A percentile compares a stretch with the other conserved stretches of the same genome.
phyloP scores from a whole-genome alignment of 768 basidiomycete species.

The Symmetrospora coprosmae region DNA sequence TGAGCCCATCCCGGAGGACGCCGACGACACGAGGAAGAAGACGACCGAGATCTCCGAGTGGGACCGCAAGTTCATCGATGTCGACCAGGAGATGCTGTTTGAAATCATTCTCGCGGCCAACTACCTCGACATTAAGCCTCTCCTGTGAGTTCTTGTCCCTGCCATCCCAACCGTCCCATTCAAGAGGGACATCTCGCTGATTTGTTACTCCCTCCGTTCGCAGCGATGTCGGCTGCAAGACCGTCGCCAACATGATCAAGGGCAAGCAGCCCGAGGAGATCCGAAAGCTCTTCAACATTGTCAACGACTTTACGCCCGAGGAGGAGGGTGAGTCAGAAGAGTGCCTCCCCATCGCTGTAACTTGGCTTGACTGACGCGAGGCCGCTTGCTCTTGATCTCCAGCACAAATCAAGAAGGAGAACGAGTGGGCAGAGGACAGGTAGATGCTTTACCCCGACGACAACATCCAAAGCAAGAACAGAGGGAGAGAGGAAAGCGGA shows the following conservation, averaged over 20 bases:
- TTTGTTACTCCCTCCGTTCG: no score
- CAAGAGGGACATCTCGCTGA: background rate
- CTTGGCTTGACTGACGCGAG: slow-evolving; percentile 22
- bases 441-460: no score
- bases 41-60: slow-evolving; percentile 98
- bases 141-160: slow-evolving; percentile 52
- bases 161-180: background rate
- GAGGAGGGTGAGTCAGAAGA: slow-evolving; percentile 63
- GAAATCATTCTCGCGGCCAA: slow-evolving; percentile 99
- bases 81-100: slow-evolving; percentile 99
- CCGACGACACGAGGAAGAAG: slow-evolving; percentile 89
- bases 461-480: no score
- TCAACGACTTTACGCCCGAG: slow-evolving; percentile 92
- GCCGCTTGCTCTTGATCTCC: slow-evolving; percentile 22
- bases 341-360: no score
- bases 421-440: slow-evolving; percentile 41
- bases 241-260: slow-evolving; percentile 99
- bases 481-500: no score
- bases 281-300: slow-evolving; percentile 54
- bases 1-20: slow-evolving; percentile 58
- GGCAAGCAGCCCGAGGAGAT: slow-evolving; percentile 99
- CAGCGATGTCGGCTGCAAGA: slow-evolving; percentile 97
- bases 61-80: slow-evolving; percentile 97
- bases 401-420: slow-evolving; percentile 98
- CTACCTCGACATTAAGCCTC: slow-evolving; percentile 97